Base-by-base conservation (phyloP, 495 filamentous ascomycete species). In the Elaphomyces granulatus region DNA sequence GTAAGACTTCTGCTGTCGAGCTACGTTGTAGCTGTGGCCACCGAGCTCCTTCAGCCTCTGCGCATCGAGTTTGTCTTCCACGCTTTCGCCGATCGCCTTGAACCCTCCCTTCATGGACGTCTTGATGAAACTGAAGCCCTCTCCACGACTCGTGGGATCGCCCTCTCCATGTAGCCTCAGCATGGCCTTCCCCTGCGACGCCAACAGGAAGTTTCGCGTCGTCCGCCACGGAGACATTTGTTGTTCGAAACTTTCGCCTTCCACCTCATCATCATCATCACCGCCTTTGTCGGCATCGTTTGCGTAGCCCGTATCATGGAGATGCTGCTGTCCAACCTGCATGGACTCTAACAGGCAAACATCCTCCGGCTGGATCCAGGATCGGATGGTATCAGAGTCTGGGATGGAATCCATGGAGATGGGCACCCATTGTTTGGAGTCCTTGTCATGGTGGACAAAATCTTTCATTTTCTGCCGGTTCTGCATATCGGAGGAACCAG, bases 101-200 rank as follows among this genome's bases (percentile, higher is more conserved):
- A 90, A 99, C 2, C 90, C 90, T 34, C 90, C 90, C 57, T 99
- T 99, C 90, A 99, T 99, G 9, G 83, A 92, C 0, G 85, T 94
- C 50, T 87, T 83, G 47, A 99, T 80, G 55, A 95, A 94, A 54
- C 80, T 94, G 64, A 95, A 88, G 2, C 83, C 90, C 41, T 93
- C 78, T 2, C 90, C 90, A 47, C 84, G 81, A 8, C 87, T 84
- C 6, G 87, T 90, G n/a, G 90, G 90, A 53, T 99, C 90, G 20
- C 92, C 90, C 45, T 87, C 80, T 14, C 90, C 90, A 49, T 95
- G 83, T 8, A 99, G 75, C 42, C 82, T 76, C 34, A 99, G 72
- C 90, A 99, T 99, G 7, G 90, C 90, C 55, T 99, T 99, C 20
- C 86, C 84, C 48, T 86, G 76, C 18, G 86, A 87, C 10, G 90